These are phyloP conservation scores for Curvularia lunata DNA, from an alignment of 2,329 filamentous ascomycete genomes.

Conservation along the genomic window DNA sequence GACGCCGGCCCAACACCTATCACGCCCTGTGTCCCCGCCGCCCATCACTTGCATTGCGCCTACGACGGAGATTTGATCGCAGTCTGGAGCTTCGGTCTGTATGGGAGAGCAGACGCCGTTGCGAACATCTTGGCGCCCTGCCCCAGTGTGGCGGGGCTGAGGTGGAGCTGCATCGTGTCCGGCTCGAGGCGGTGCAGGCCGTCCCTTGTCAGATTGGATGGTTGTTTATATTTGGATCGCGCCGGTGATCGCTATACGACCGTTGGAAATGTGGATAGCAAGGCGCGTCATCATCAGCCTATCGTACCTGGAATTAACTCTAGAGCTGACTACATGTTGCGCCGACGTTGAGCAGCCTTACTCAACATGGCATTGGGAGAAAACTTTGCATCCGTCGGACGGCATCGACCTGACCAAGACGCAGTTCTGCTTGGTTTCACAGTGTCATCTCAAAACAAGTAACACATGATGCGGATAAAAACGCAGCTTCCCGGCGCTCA, in stretches of 20 bases:
- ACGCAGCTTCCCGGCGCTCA: not conserved
- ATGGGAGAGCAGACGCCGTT: not conserved
- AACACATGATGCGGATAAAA: not conserved
- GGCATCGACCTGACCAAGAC: not conserved
- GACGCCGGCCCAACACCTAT: conserved; percentile 26
- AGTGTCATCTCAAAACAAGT: not conserved
- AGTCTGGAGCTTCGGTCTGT: not conserved
- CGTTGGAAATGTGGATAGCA: not conserved
- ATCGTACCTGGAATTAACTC: not conserved
- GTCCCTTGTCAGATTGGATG: conserved; percentile 3
- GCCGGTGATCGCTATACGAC: conserved; percentile 4
- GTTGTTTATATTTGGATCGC: conserved; percentile 2
- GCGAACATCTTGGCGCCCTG: conserved; percentile 4
- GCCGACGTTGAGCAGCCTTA: not conserved
- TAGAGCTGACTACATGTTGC: not conserved
- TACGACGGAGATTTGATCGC: not conserved
- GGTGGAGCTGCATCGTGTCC: not conserved
- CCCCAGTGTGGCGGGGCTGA: not conserved
- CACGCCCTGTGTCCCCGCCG: conserved; percentile 6
- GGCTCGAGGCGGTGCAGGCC: not conserved
- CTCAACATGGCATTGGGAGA: not conserved
- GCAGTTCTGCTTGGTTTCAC: not conserved
- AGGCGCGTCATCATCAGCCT: not conserved
- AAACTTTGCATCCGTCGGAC: not conserved
- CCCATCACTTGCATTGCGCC: conserved; percentile 3